Evolutionary conservation across 768 basidiomycete genomes (phyloP), one percentile per base, ranked within the genome.

Genomic region (Porphyrellus cyaneotinctus): DNA sequence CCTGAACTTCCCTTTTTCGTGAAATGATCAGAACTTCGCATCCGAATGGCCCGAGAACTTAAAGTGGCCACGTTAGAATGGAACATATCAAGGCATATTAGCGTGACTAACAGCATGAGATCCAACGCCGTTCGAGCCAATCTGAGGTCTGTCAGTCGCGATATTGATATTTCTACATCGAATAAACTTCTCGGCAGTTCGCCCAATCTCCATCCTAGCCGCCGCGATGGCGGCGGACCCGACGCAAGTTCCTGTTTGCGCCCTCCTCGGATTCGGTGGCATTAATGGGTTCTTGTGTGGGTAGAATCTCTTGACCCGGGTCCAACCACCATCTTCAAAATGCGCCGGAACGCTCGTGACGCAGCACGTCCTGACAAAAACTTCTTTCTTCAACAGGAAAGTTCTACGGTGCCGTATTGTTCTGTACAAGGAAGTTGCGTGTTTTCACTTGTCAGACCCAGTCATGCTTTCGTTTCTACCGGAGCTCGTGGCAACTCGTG

Each of bases 201-300:
- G 54, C 45, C 37, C 46, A 47, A 66, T 65, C 49, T 63, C 54
- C 54, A 60, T 60, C 46, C 43, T 55, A 33, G 10, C 61, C 58
- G 62, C 64, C 47, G 58, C 63, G 64, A 66, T 52, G 64, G 63
- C 64, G 51, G 54, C 63, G 63, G 64, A 52, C 17, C 49, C 18
- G 42, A 23, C 12, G 30, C 33, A n/a, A 36, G 47, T 56, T 64
- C 62, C 54, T 10, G 52, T 52, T 12, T 60, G 58, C 63, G 64
- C 46, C 51, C 51, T 55, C 53, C 17, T 30, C 64, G 63, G 63
- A 22, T 60, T 63, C 61, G 63, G 61, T 51, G 42, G 50, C 6
- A 60, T 41, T 65, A 51, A 33, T 14, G 24, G 23, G 28, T 49
- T 54, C 53, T 49, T 22, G 51, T 33, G 24, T 39, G 30, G 51